Conservation (phyloP, 768 basidiomycete genomes). For the Pleurotus ostreatus region DNA sequence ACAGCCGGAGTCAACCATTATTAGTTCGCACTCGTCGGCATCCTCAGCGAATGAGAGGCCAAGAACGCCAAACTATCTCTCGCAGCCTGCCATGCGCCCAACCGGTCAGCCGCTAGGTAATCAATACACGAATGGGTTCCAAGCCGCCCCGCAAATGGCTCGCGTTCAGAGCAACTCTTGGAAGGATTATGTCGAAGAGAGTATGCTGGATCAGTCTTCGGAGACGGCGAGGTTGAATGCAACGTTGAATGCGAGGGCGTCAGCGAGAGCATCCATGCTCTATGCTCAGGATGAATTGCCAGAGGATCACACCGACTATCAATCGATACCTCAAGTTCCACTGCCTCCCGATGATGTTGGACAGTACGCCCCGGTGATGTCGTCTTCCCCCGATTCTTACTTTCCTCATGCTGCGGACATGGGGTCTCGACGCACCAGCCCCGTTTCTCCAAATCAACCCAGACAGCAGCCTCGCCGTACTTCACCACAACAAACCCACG, state of each 20-base stretch:
- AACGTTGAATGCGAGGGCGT: neutral
- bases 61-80: neutral
- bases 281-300: neutral
- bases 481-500: neutral
- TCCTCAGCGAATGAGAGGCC: neutral
- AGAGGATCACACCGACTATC: neutral
- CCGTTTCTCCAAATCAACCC: neutral
- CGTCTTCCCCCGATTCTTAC: neutral
- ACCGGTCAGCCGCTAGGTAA: neutral
- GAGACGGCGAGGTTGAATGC: slow-evolving; percentile 5
- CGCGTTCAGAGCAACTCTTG: neutral
- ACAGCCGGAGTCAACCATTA: neutral
- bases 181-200: slow-evolving; percentile 2
- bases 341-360: neutral
- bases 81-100: neutral
- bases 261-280: neutral
- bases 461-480: slow-evolving; percentile 7
- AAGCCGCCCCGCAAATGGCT: neutral
- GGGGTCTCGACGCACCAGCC: slow-evolving; percentile 4
- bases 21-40: neutral
- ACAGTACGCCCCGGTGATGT: slow-evolving; percentile 4
- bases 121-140: neutral
- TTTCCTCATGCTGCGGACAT: neutral
- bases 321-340: slow-evolving; percentile 3
- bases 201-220: slow-evolving; percentile 5